A percentile compares a stretch with the other conserved stretches of the same genome.
Evolutionary conservation across 1,284 basidiomycete species (phyloP).

Genomic region (Melampsora abietis-canadensis): DNA sequence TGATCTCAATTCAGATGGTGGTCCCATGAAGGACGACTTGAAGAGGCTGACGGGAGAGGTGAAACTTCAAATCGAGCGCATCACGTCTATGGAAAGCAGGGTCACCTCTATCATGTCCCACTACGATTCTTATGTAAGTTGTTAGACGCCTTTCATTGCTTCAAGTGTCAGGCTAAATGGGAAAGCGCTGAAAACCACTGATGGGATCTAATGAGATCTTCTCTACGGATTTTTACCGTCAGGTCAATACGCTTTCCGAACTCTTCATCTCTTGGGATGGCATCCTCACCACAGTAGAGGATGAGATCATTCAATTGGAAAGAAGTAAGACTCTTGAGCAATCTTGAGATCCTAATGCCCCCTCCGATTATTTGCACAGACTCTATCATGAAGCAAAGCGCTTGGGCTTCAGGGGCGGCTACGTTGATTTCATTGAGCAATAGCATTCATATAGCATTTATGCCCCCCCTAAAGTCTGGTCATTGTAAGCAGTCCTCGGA

Average conservation of each 20-base stretch:
- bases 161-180: not conserved
- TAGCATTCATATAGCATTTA: not conserved
- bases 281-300: conserved; percentile 46
- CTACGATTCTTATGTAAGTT: conserved; percentile 50
- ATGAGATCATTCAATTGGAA: conserved; percentile 46
- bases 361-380: not conserved
- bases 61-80: conserved; percentile 21
- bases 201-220: not conserved
- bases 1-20: conserved; percentile 18
- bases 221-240: not conserved
- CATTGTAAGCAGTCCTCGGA: not conserved
- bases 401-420: not conserved
- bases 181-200: not conserved
- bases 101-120: conserved; percentile 44
- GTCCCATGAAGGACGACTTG: conserved; percentile 41
- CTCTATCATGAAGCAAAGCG: not conserved
- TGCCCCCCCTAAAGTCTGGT: not conserved
- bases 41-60: conserved; percentile 17
- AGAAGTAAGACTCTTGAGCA: conserved; percentile 25
- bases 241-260: conserved; percentile 50
- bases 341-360: conserved; percentile 12
- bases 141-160: not conserved
- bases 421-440: not conserved
- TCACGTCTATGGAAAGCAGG: conserved; percentile 44
- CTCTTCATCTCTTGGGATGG: conserved; percentile 50